Conservation (phyloP, 73 alveolate species). For the Blepharisma stoltei region DNA sequence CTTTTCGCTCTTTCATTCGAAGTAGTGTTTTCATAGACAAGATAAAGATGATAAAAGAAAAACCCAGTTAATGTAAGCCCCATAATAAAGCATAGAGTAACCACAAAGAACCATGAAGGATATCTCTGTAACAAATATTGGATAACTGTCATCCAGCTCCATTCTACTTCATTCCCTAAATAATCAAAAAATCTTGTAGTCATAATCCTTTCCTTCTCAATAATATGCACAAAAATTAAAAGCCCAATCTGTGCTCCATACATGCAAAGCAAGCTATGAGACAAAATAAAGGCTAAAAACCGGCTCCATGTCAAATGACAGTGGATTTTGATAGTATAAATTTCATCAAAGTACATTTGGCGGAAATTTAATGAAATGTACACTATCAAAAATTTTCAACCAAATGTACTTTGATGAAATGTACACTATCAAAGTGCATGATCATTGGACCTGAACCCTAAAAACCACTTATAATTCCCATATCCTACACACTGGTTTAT, state of each 20-base stretch:
- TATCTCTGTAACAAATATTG: slow-evolving; percentile 10
- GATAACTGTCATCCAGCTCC: not conserved
- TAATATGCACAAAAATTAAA: slow-evolving; percentile 1
- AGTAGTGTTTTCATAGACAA: slow-evolving; percentile 2
- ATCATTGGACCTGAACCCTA: too few relatives aligned
- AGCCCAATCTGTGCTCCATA: slow-evolving; percentile 21
- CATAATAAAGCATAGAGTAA: slow-evolving; percentile 30
- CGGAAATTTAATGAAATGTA: too few relatives aligned
- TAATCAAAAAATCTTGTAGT: not conserved
- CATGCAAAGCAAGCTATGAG: slow-evolving; percentile 25
- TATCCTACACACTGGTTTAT: slow-evolving; percentile 69
- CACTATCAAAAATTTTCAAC: too few relatives aligned
- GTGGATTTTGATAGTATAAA: too few relatives aligned
- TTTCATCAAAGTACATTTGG: too few relatives aligned
- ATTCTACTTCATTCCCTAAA: slow-evolving; percentile 1
- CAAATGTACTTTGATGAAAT: too few relatives aligned
- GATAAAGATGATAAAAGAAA: slow-evolving; percentile 15
- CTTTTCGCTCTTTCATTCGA: slow-evolving; percentile 10
- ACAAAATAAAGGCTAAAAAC: not conserved
- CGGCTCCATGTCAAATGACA: too few relatives aligned
- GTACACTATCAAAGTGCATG: too few relatives aligned
- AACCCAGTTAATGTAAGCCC: slow-evolving; percentile 12
- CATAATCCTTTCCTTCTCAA: not conserved
- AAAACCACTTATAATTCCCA: slow-evolving; percentile 8
- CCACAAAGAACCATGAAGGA: slow-evolving; percentile 1